These are phyloP conservation scores for Rhodamnia argentea DNA, from an alignment of 345 rosid genomes.

Conservation along the genomic window DNA sequence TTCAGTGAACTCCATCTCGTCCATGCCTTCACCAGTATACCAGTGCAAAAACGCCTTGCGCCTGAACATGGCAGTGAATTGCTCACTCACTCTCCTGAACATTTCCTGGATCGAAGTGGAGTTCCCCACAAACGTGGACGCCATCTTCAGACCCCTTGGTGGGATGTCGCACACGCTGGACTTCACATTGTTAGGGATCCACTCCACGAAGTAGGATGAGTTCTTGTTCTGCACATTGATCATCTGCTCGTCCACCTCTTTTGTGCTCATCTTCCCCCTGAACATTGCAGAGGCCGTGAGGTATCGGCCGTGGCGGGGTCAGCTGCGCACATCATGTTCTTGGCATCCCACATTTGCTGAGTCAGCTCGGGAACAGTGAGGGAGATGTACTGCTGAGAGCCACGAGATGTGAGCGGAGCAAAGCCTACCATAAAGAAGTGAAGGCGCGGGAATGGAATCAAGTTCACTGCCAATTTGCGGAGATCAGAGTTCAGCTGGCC, in stretches of 20 bases:
- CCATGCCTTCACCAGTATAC: constrained; percentile 99
- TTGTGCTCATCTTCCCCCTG: constrained; percentile 97
- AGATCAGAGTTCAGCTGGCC: constrained; percentile 96
- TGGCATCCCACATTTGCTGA: constrained; percentile 91
- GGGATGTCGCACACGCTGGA: constrained; percentile 53
- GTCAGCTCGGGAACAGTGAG: constrained; percentile 47
- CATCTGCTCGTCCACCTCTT: constrained; percentile 96
- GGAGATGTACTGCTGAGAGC: constrained; percentile 42
- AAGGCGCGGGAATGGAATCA: constrained; percentile 95
- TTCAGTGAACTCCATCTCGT: constrained; percentile 97
- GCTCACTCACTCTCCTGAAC: constrained; percentile 99
- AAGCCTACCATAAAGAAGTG: constrained; percentile 99
- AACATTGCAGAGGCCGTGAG: constrained; percentile 96
- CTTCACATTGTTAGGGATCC: constrained; percentile 78
- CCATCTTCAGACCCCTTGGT: constrained; percentile 45
- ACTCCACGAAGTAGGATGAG: constrained; percentile 92
- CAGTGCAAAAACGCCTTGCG: constrained; percentile 96
- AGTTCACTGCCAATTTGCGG: constrained; percentile 86
- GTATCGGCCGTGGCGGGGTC: constrained; percentile 97
- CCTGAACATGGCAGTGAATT: constrained; percentile 95
- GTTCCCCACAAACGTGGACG: constrained; percentile 63
- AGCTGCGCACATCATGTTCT: constrained; percentile 99
- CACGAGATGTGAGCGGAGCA: constrained; percentile 52
- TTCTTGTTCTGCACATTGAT: constrained; percentile 94
- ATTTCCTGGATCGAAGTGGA: constrained; percentile 93